Base-by-base conservation (phyloP, 345 rosid species). In the Linum usitatissimum region DNA sequence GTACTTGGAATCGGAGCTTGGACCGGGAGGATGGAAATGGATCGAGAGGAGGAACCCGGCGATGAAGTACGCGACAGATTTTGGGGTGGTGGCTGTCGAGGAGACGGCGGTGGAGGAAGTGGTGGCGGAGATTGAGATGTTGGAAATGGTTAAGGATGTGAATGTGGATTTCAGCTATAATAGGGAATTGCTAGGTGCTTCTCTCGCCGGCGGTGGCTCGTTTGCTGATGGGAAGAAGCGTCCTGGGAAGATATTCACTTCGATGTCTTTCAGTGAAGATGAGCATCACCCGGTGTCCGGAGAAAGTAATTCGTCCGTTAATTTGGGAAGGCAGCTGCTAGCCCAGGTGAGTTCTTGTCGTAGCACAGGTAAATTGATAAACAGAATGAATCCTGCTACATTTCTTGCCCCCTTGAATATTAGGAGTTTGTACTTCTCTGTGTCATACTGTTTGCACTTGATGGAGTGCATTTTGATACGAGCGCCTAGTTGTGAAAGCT, bases 191-290 rank as follows among this genome's bases (percentile, higher is more conserved):
- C 91, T 86, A 64, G 84, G 73, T 0, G 51, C 10, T 45, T 45
- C 51, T 34, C 38, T 34, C 38, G 4, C 38, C 51, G 51, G 51
- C 51, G 17, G 51, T 15, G 56, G 20, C 36, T 77, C 85, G 61
- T 80, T 89, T 70, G 76, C 42, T 20, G 80, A 81, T 61, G 93
- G 77, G 62, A 73, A 73, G 71, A 91, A 91, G 73, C 86, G 89
- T 63, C 95, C 93, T 1, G 99, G 97, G 14, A 90, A 93, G 81
- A 80, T 87, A 34, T 89, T 87, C 64, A 86, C 91, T 60, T 75
- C 89, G 15, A 84, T 86, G 97, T 93, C 99, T 18, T 89, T 91
- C 70, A 70, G 77, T 64, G 89, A 85, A 21, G 86, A 72, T 55
- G 73, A 77, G 68, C 65, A 71, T 72, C 56, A 53, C 12, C 60